Evolutionary conservation across 345 rosid species (phyloP).

Genomic region (Hypericum perforatum): DNA sequence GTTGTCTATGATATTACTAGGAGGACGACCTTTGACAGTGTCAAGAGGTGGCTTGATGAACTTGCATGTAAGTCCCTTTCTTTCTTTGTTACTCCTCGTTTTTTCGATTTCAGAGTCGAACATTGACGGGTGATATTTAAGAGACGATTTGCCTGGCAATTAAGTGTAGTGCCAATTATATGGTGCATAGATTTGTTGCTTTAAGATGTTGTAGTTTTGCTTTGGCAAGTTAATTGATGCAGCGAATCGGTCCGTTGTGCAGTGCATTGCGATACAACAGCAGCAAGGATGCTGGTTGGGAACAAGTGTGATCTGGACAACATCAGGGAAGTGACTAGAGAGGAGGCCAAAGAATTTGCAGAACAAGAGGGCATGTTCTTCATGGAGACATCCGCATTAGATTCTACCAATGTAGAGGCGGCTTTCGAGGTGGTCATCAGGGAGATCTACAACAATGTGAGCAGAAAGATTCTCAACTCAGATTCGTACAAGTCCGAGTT

Average conservation of each 20-base stretch:
- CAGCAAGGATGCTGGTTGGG: constrained; percentile 84
- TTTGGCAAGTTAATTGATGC: background rate
- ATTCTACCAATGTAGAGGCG: constrained; percentile 69
- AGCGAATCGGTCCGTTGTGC: constrained; percentile 11
- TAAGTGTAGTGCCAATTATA: too few species aligned
- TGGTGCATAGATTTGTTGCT: too few species aligned
- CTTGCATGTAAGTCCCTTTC: constrained; percentile 46
- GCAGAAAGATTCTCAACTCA: constrained; percentile 51
- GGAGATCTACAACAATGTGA: constrained; percentile 62
- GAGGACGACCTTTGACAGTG: constrained; percentile 61
- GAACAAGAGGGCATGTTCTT: constrained; percentile 77
- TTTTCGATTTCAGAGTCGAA: too few species aligned
- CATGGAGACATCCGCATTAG: constrained; percentile 93
- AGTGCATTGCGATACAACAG: constrained; percentile 74
- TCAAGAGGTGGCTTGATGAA: constrained; percentile 86
- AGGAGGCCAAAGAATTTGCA: constrained; percentile 71
- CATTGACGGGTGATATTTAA: too few species aligned
- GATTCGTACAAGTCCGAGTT: constrained; percentile 66
- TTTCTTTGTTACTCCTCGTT: background rate
- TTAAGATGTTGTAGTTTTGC: too few species aligned
- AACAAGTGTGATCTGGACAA: constrained; percentile 83
- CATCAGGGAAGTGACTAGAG: constrained; percentile 57
- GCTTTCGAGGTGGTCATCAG: constrained; percentile 84
- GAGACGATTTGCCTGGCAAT: too few species aligned
- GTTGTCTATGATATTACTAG: constrained; percentile 80